Percentiles rank a stretch among this genome's conserved stretches.
Conservation (phyloP, 2,329 filamentous ascomycete genomes). For the Beauveria rudraprayagi region DNA sequence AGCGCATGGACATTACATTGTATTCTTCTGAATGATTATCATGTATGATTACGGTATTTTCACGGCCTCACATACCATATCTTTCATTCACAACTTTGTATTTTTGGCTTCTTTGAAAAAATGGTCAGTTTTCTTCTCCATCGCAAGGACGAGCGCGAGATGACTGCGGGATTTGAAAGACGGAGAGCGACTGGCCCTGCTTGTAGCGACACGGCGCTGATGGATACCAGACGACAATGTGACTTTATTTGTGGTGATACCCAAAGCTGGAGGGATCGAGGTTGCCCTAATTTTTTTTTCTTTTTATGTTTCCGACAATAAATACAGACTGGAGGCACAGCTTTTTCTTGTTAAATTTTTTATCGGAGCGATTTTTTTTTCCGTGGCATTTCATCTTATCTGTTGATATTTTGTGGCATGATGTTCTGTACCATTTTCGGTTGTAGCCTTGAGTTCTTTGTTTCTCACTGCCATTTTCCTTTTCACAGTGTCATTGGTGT, state of each 20-base stretch:
- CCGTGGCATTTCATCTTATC: not conserved
- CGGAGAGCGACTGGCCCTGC: not conserved
- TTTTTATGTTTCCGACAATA: not conserved
- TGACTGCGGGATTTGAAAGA: not conserved
- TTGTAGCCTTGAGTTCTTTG: not conserved
- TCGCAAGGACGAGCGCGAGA: not conserved
- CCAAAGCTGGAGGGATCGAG: not conserved
- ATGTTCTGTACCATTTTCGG: not conserved
- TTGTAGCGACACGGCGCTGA: not conserved
- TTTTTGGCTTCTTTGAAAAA: not conserved
- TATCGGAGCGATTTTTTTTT: not conserved
- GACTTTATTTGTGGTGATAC: slow-evolving; percentile 8
- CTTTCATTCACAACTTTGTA: not conserved
- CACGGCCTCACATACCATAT: slow-evolving; percentile 7
- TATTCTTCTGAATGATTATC: slow-evolving; percentile 1
- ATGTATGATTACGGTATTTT: slow-evolving; percentile 12
- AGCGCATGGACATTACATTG: not conserved
- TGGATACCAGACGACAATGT: not conserved
- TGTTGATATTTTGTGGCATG: not conserved
- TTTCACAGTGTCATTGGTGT: not conserved
- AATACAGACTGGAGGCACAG: not conserved
- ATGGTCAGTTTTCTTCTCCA: not conserved
- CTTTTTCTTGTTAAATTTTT: not conserved
- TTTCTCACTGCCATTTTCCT: not conserved
- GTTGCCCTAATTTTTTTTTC: not conserved